Base-by-base conservation (phyloP, 2,329 filamentous ascomycete genomes). In the Emericellopsis atlantica region DNA sequence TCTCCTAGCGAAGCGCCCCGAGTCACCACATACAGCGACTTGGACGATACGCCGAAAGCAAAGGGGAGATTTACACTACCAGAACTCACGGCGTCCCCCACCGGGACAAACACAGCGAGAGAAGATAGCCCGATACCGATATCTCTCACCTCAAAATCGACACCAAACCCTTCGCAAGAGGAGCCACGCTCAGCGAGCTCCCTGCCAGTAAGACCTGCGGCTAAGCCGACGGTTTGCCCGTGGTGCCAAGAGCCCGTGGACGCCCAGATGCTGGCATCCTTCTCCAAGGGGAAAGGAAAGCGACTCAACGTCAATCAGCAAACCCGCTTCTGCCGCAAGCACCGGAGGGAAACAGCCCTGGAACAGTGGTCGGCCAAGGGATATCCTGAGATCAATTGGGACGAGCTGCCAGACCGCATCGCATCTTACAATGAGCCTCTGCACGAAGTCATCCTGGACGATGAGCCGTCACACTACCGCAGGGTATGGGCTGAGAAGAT, bases 381-480 rank as follows among this genome's bases (percentile, higher is more conserved):
- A 0, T 92, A 90, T 54, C 87, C 87, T 0, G 55, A 61, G 0
- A 81, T 94, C 40, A 61, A 85, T 43, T 94, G 86, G 85, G 56
- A 61, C 1, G 52, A 48, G 0, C 66, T 93, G 21, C 67, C 76
- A 15, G 45, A 54, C 4, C 75, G 85, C 6, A 72, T 89, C 24
- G 54, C 62, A 4, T 52, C 58, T 5, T 73, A 86, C 54, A 67
- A 76, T 44, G 48, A 55, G 1, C 63, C 67, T 32, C 58, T 94
- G 2, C 63, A 72, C 44, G 57, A 56, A 12, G 66, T 93, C 22
- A 63, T 93, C 23, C 63, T 74, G 24, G 73, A 72, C n/a, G 9
- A 22, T 15, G 59, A 63, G 15, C 50, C 55, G 7, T 85, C 80
- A 4, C 67, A 79, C 51, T 92, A 77, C 51, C 67, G 79, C 12